phyloP scores from a whole-genome alignment of 176 grass and related monocot genomes.

The Saccharum spontaneum region DNA sequence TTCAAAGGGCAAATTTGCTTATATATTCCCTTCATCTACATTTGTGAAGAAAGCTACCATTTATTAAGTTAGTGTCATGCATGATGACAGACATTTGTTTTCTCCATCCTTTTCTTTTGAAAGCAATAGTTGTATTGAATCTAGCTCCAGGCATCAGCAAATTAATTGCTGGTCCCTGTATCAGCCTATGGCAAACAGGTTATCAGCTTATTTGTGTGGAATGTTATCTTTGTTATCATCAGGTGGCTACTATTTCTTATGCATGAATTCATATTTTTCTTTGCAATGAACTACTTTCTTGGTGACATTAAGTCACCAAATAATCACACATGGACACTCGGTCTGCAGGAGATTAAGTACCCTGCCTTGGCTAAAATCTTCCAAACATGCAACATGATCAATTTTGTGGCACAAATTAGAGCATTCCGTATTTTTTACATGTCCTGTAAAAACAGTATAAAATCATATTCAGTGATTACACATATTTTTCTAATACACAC shows the following conservation, averaged over 20 bases:
- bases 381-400: background rate
- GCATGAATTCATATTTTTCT: background rate
- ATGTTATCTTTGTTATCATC: background rate
- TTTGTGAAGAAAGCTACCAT: background rate
- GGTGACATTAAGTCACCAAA: background rate
- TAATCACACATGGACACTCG: background rate
- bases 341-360: background rate
- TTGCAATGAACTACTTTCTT: background rate
- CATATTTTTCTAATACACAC: background rate
- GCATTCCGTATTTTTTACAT: background rate
- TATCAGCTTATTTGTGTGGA: background rate
- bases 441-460: background rate
- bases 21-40: background rate
- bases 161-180: background rate
- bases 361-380: background rate
- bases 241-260: background rate
- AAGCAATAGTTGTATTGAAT: background rate
- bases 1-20: background rate
- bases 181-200: background rate
- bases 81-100: slow-evolving; percentile 19
- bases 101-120: background rate
- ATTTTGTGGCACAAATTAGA: background rate
- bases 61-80: background rate
- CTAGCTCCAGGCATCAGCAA: background rate
- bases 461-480: background rate